phyloP scores from a whole-genome alignment of 805 yeast genomes.

The Lachancea quebecensis region DNA sequence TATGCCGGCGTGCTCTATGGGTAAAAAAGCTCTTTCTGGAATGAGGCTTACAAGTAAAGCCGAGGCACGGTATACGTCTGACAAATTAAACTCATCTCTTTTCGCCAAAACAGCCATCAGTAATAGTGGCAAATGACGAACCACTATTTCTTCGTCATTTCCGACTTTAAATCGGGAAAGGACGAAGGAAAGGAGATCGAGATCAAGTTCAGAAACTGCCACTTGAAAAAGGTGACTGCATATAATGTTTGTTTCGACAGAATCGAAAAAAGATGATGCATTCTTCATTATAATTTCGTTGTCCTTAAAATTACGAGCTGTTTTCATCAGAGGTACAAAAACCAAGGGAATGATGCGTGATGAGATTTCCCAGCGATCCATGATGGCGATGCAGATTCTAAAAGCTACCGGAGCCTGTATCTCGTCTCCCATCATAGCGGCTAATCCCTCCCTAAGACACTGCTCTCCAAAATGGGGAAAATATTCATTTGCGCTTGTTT shows the following conservation, averaged over 20 bases:
- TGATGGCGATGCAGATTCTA: constrained; percentile 59
- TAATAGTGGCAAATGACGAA: constrained; percentile 68
- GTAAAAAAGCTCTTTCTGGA: constrained; percentile 58
- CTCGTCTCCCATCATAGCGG: constrained; percentile 37
- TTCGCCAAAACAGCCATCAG: constrained; percentile 41
- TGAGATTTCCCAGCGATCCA: constrained; percentile 96
- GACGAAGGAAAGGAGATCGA: constrained; percentile 52
- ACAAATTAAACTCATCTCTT: constrained; percentile 9
- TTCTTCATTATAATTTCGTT: constrained; percentile 41
- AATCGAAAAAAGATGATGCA: constrained; percentile 72
- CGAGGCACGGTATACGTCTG: constrained; percentile 37
- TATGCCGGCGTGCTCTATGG: constrained; percentile 39
- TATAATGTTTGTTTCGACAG: constrained; percentile 71
- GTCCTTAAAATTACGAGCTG: constrained; percentile 34
- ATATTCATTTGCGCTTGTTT: constrained; percentile 36
- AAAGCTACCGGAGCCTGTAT: constrained; percentile 41
- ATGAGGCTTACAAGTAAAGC: constrained; percentile 43
- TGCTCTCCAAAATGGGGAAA: constrained; percentile 53
- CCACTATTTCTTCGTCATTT: constrained; percentile 79
- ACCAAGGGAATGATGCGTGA: constrained; percentile 61
- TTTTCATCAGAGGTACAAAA: constrained; percentile 55
- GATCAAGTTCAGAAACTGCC: constrained; percentile 27
- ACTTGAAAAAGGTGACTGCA: constrained; percentile 57
- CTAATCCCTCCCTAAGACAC: constrained; percentile 46
- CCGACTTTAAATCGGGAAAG: constrained; percentile 56